A percentile compares a stretch with the other conserved stretches of the same genome.
These are phyloP conservation scores for Myrica gale DNA, from an alignment of 306 rosid species.

Conservation along the genomic window DNA sequence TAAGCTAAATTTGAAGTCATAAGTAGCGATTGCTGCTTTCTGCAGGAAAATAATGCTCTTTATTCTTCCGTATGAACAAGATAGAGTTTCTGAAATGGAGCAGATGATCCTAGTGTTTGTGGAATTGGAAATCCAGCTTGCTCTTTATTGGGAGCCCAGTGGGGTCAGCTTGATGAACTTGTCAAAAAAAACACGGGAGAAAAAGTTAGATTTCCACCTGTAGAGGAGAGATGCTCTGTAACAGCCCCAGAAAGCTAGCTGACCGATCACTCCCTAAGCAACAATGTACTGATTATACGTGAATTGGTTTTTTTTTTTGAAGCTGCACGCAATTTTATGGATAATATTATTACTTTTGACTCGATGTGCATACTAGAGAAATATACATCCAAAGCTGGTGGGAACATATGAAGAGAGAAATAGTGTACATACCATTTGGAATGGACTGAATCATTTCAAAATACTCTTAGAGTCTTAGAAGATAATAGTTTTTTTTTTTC, in stretches of 20 bases:
- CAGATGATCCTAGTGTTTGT: not conserved
- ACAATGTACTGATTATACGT: not conserved
- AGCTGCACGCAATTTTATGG: not conserved
- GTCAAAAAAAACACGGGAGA: not conserved
- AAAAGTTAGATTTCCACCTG: not conserved
- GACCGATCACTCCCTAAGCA: not conserved
- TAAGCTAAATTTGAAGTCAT: constrained; percentile 55
- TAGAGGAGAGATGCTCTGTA: not conserved
- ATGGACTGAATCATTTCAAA: too few species aligned
- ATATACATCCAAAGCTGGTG: too few species aligned
- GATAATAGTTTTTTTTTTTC: too few species aligned
- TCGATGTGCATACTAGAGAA: too few species aligned
- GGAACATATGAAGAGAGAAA: too few species aligned
- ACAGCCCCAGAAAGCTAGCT: not conserved
- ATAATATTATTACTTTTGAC: too few species aligned
- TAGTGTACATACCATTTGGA: too few species aligned
- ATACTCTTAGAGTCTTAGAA: too few species aligned
- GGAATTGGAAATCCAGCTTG: not conserved
- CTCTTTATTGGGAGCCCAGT: not conserved
- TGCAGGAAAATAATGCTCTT: constrained; percentile 8
- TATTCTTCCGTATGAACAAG: not conserved
- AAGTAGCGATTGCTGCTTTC: constrained; percentile 18
- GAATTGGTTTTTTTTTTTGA: not conserved
- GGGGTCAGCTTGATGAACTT: not conserved
- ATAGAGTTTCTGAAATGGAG: constrained; percentile 3